Percentiles rank a stretch among this genome's conserved stretches.
Evolutionary conservation across 176 grass and related monocot genomes (phyloP).

Genomic region (Lolium perenne): DNA sequence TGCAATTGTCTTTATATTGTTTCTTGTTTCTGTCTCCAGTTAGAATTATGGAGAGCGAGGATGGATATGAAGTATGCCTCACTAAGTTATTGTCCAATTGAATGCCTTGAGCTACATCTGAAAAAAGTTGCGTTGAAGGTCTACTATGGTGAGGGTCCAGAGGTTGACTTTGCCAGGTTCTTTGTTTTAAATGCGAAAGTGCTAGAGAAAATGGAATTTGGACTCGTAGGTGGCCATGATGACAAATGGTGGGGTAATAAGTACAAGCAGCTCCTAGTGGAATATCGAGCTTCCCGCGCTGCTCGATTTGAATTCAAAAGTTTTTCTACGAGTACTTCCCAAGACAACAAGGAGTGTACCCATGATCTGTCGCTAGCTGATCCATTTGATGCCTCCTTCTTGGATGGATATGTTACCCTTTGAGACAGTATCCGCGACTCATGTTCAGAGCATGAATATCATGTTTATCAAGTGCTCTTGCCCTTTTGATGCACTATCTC

Average conservation of each 20-base stretch:
- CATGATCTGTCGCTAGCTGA: neutral
- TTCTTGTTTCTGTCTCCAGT: neutral
- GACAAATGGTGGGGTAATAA: neutral
- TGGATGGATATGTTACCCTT: neutral
- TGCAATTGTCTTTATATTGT: neutral
- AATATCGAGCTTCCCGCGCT: neutral
- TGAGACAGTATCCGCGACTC: neutral
- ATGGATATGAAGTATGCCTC: neutral
- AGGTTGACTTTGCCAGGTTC: slow-evolving; percentile 2
- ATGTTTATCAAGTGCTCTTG: neutral
- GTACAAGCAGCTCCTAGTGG: neutral
- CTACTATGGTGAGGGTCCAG: neutral
- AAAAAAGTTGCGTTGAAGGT: neutral
- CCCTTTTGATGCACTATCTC: neutral
- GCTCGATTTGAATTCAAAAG: slow-evolving; percentile 3
- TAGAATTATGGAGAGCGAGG: neutral
- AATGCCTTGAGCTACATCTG: neutral
- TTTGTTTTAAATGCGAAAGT: neutral
- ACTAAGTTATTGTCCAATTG: neutral
- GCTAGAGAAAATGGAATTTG: slow-evolving; percentile 4
- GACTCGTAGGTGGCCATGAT: neutral
- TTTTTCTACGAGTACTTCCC: neutral
- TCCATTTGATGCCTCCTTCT: neutral
- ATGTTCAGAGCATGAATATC: neutral
- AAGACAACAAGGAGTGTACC: neutral